phyloP scores from a whole-genome alignment of 352 stramenopile species.

The Phytophthora tentaculata region DNA sequence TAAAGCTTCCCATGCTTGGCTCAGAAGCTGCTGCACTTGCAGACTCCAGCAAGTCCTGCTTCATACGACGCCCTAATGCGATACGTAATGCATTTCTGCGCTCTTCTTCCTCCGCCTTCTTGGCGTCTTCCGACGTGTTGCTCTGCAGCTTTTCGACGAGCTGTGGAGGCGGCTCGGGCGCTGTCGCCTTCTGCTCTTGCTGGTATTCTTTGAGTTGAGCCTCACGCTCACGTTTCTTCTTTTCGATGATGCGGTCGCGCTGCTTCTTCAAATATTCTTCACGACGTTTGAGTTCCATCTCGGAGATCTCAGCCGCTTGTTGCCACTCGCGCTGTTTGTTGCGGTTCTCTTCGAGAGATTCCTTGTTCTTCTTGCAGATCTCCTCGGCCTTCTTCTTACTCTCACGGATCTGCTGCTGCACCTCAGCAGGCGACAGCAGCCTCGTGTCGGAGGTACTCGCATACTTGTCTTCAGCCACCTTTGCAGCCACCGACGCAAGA shows the following conservation, averaged over 20 bases:
- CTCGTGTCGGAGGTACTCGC: conserved; percentile 35
- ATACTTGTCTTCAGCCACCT: conserved; percentile 72
- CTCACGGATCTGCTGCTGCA: conserved; percentile 61
- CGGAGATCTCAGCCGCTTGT: conserved; percentile 66
- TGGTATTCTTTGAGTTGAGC: conserved; percentile 76
- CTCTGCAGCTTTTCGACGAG: conserved; percentile 75
- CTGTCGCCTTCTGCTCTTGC: conserved; percentile 70
- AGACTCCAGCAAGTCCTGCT: conserved; percentile 74
- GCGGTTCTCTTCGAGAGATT: conserved; percentile 73
- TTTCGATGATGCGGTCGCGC: conserved; percentile 79
- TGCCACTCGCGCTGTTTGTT: conserved; percentile 75
- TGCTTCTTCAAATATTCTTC: conserved; percentile 80
- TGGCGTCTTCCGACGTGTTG: conserved; percentile 58
- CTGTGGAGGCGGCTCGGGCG: conserved; percentile 61
- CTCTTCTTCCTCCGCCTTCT: conserved; percentile 72
- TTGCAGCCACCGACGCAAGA: conserved; percentile 55
- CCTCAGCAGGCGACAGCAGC: conserved; percentile 53
- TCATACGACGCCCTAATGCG: conserved; percentile 79
- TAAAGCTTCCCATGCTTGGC: conserved; percentile 41
- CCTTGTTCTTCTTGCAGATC: conserved; percentile 78
- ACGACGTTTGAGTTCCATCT: conserved; percentile 74
- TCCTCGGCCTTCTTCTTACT: conserved; percentile 79
- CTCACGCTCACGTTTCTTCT: conserved; percentile 83
- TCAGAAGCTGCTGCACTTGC: conserved; percentile 28
- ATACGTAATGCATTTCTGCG: conserved; percentile 72